These are phyloP conservation scores for Inonotus obliquus DNA, from an alignment of 1,284 basidiomycete genomes.

Conservation along the genomic window DNA sequence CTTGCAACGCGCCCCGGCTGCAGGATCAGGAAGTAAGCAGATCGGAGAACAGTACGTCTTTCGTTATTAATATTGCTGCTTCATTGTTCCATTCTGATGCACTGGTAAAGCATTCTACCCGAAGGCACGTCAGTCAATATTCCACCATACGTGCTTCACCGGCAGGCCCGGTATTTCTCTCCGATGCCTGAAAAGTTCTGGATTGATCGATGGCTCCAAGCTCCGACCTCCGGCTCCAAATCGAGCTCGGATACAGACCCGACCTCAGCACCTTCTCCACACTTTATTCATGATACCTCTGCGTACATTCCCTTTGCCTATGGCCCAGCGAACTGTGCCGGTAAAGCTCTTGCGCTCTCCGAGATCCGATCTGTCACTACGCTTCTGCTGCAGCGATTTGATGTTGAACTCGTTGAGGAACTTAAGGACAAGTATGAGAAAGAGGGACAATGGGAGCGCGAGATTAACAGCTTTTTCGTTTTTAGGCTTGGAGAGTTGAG, in stretches of 20 bases:
- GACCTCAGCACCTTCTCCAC: not conserved
- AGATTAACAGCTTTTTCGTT: constrained; percentile 28
- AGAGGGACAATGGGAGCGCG: constrained; percentile 25
- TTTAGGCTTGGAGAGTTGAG: constrained; percentile 27
- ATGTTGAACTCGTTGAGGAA: constrained; percentile 25
- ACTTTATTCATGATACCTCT: constrained; percentile 26
- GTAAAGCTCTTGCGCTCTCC: constrained; percentile 29
- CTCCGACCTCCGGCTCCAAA: not conserved
- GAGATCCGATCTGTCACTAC: constrained; percentile 29
- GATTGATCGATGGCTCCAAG: constrained; percentile 39
- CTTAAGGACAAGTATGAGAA: constrained; percentile 21
- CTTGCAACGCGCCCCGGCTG: constrained; percentile 14
- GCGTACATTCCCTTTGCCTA: constrained; percentile 33
- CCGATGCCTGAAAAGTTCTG: constrained; percentile 35
- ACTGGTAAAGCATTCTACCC: constrained; percentile 38
- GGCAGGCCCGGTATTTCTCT: constrained; percentile 35
- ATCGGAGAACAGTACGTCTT: constrained; percentile 13
- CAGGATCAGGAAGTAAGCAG: constrained; percentile 3
- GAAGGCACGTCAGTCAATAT: constrained; percentile 44
- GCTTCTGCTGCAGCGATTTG: constrained; percentile 28
- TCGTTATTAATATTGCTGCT: not conserved
- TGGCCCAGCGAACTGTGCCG: constrained; percentile 33
- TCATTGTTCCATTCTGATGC: not conserved
- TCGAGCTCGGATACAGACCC: not conserved
- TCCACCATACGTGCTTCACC: constrained; percentile 44